A percentile compares a stretch with the other conserved stretches of the same genome.
phyloP scores from a whole-genome alignment of 495 filamentous ascomycete genomes.

The Hypoxylon crocopeplum region DNA sequence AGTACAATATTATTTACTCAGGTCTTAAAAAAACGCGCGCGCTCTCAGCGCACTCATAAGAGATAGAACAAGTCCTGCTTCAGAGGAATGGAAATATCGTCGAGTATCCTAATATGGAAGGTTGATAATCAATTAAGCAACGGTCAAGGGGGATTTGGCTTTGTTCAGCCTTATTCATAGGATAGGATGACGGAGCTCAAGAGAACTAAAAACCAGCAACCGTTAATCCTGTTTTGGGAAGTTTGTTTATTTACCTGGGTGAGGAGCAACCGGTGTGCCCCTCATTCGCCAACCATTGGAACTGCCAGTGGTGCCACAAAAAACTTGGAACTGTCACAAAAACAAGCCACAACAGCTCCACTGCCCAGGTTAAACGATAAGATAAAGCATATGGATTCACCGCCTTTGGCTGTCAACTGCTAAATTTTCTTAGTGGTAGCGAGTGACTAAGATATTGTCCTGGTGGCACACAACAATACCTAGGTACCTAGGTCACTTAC shows the following conservation, averaged over 20 bases:
- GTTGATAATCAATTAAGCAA: slow-evolving; percentile 13
- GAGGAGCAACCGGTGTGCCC: slow-evolving; percentile 38
- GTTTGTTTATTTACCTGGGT: slow-evolving; percentile 48
- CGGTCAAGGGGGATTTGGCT: slow-evolving; percentile 7
- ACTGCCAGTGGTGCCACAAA: no score
- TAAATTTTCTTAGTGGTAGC: no score
- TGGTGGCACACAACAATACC: not conserved
- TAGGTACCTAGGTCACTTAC: slow-evolving; percentile 1
- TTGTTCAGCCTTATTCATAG: slow-evolving; percentile 28
- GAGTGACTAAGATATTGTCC: not conserved
- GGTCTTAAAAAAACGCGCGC: slow-evolving; percentile 23
- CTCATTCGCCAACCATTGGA: slow-evolving; percentile 19
- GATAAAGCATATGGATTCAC: no score
- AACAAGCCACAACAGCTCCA: no score
- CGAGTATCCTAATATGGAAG: slow-evolving; percentile 4
- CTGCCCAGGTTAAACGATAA: no score
- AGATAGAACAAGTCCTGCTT: slow-evolving; percentile 24
- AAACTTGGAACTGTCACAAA: no score
- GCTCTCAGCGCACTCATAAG: slow-evolving; percentile 38
- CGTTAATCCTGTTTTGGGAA: slow-evolving; percentile 34
- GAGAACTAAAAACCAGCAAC: slow-evolving; percentile 7
- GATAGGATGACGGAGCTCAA: slow-evolving; percentile 16
- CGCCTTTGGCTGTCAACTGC: no score
- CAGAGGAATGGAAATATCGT: slow-evolving; percentile 22
- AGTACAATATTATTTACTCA: not conserved